Conservation (phyloP, 257 asterid species). For the Solanum medicagineum region DNA sequence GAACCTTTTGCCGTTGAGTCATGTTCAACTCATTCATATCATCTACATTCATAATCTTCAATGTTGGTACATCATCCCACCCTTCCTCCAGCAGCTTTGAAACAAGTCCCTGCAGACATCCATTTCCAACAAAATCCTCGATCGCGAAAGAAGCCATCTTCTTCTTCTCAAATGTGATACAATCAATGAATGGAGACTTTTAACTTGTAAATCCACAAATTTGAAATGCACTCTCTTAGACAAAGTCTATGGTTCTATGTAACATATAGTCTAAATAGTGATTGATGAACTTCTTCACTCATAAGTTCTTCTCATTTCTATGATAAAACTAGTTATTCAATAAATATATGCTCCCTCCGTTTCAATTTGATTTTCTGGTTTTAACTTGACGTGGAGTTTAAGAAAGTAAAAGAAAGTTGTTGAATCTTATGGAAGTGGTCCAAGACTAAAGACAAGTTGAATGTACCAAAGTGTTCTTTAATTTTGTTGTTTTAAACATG, state of each 20-base stretch:
- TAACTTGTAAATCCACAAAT: neutral
- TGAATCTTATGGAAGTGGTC: neutral
- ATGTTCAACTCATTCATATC: slow-evolving; percentile 57
- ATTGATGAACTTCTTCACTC: neutral
- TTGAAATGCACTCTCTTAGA: neutral
- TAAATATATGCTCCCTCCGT: neutral
- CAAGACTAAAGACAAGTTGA: no score
- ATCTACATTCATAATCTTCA: slow-evolving; percentile 66
- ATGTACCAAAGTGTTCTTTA: no score
- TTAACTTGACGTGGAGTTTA: neutral
- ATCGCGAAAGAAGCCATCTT: slow-evolving; percentile 68
- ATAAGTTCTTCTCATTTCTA: neutral
- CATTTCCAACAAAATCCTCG: slow-evolving; percentile 71
- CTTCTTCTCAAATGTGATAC: neutral
- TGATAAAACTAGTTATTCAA: neutral
- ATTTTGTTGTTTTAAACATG: no score
- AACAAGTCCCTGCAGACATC: slow-evolving; percentile 40
- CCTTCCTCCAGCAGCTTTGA: slow-evolving; percentile 66
- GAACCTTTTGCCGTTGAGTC: slow-evolving; percentile 68
- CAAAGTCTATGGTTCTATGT: neutral
- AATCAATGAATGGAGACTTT: neutral
- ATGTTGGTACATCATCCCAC: slow-evolving; percentile 86
- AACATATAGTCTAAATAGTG: neutral
- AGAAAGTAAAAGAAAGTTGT: neutral
- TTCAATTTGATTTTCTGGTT: neutral